These are phyloP conservation scores for Scalesia atractyloides DNA, from an alignment of 129 eudicot species.

Conservation along the genomic window DNA sequence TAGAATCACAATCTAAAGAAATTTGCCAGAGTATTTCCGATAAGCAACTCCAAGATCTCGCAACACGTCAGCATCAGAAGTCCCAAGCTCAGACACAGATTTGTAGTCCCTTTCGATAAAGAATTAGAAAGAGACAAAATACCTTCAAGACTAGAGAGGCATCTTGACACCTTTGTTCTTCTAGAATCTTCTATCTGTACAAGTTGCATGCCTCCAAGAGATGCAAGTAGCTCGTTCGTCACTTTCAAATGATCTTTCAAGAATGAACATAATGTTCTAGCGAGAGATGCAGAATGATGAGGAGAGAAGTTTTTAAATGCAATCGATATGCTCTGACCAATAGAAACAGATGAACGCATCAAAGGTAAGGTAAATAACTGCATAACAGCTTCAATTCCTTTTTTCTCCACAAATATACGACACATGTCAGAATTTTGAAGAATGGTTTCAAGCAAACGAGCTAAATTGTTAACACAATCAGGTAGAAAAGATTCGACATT, in stretches of 20 bases:
- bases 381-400: constrained; percentile 85
- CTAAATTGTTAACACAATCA: constrained; percentile 79
- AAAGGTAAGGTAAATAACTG: constrained; percentile 75
- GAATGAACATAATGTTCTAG: constrained; percentile 75
- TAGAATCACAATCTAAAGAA: constrained; percentile 68
- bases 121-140: constrained; percentile 72
- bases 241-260: constrained; percentile 72
- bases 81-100: constrained; percentile 86
- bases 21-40: constrained; percentile 86
- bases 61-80: constrained; percentile 88
- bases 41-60: constrained; percentile 88
- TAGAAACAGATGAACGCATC: constrained; percentile 71
- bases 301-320: constrained; percentile 94
- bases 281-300: constrained; percentile 90
- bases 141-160: constrained; percentile 83
- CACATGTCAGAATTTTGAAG: constrained; percentile 96
- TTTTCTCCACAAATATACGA: constrained; percentile 87
- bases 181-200: constrained; percentile 57
- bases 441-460: constrained; percentile 89
- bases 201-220: constrained; percentile 65
- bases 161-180: constrained; percentile 63
- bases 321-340: constrained; percentile 85
- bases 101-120: constrained; percentile 73
- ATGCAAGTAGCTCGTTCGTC: constrained; percentile 60
- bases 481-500: constrained; percentile 70